Conservation (phyloP, 2,329 filamentous ascomycete genomes). For the Fonsecaea nubica region DNA sequence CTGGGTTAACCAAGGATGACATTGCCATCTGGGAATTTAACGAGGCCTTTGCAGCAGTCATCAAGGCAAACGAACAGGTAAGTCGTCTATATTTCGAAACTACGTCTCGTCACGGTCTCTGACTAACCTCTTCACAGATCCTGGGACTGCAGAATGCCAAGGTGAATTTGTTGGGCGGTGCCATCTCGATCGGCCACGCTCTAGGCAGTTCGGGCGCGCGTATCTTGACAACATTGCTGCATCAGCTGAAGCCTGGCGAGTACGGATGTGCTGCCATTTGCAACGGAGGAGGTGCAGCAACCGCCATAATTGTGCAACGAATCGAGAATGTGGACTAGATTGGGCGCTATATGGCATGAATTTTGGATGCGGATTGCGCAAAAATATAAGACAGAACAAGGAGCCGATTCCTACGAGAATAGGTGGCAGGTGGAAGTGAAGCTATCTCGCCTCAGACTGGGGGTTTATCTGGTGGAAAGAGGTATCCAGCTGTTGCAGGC, state of each 20-base stretch:
- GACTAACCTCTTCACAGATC: slow-evolving; percentile 60
- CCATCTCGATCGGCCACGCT: slow-evolving; percentile 90
- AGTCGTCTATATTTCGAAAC: slow-evolving; percentile 32
- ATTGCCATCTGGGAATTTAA: slow-evolving; percentile 98
- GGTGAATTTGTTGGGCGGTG: slow-evolving; percentile 87
- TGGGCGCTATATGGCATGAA: not conserved
- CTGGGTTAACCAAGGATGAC: slow-evolving; percentile 88
- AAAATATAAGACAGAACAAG: not conserved
- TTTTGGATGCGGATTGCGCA: not conserved
- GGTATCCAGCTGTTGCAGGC: slow-evolving; percentile 11
- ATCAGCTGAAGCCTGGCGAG: slow-evolving; percentile 89
- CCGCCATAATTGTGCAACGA: slow-evolving; percentile 87
- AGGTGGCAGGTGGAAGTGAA: not conserved
- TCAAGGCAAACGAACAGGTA: slow-evolving; percentile 91
- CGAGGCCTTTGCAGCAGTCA: slow-evolving; percentile 94
- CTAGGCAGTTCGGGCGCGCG: slow-evolving; percentile 91
- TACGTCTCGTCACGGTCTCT: not conserved
- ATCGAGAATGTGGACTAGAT: slow-evolving; percentile 62
- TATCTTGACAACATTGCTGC: slow-evolving; percentile 86
- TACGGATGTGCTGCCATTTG: slow-evolving; percentile 96
- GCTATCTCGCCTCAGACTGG: not conserved
- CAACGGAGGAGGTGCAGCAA: slow-evolving; percentile 92
- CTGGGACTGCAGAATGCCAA: slow-evolving; percentile 78
- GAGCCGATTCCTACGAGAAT: not conserved
- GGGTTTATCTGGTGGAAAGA: not conserved